A percentile compares a stretch with the other conserved stretches of the same genome.
Conservation (phyloP, 805 yeast genomes). For the Hanseniaspora lachancei region DNA sequence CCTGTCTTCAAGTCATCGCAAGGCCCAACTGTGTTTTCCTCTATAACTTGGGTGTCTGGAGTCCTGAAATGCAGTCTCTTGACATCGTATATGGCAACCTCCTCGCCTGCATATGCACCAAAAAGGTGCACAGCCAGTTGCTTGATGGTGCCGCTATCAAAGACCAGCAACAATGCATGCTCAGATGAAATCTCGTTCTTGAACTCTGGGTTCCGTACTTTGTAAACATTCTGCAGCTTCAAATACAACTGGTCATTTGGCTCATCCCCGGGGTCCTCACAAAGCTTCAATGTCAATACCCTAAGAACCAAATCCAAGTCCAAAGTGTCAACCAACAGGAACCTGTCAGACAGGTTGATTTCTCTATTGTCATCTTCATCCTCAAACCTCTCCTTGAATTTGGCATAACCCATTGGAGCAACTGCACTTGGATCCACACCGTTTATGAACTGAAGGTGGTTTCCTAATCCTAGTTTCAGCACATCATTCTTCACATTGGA, state of each 20-base stretch:
- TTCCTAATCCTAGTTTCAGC: neutral
- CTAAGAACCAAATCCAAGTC: neutral
- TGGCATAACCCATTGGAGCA: neutral
- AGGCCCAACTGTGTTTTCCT: neutral
- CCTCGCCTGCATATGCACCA: neutral
- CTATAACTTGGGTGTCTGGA: neutral
- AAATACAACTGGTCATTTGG: neutral
- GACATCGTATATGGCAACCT: neutral
- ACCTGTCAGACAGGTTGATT: neutral
- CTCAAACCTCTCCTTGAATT: neutral
- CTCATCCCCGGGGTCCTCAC: slow-evolving; percentile 33
- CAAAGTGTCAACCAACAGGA: neutral
- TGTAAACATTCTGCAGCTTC: neutral
- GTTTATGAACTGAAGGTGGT: neutral
- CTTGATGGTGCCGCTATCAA: neutral
- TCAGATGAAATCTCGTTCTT: neutral
- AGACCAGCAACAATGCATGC: neutral
- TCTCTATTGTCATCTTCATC: neutral
- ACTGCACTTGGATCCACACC: neutral
- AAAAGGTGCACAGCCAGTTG: neutral
- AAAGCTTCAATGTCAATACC: slow-evolving; percentile 23
- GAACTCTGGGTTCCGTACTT: neutral
- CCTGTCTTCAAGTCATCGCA: neutral
- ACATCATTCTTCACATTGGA: neutral
- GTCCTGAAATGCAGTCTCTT: neutral